Conservation (phyloP, 2,329 filamentous ascomycete species). For the Microdochium paspali region DNA sequence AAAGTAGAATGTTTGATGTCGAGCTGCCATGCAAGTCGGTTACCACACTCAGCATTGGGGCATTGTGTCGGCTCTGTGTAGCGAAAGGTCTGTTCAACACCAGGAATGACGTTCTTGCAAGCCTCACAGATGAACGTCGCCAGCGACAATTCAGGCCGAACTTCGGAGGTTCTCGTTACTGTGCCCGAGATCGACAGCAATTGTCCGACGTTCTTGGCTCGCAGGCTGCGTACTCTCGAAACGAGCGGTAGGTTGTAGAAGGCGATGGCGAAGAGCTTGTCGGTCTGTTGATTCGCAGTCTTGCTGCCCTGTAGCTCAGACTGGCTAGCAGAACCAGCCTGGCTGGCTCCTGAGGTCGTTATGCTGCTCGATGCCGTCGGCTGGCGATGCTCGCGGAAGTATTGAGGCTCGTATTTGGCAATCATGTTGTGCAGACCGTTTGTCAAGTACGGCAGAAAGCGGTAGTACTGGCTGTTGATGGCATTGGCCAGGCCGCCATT, state of each 20-base stretch:
- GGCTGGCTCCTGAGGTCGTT: slow-evolving; percentile 58
- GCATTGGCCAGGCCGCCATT: slow-evolving; percentile 77
- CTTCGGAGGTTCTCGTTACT: slow-evolving; percentile 92
- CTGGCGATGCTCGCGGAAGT: slow-evolving; percentile 88
- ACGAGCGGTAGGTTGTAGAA: slow-evolving; percentile 91
- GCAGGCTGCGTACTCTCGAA: slow-evolving; percentile 74
- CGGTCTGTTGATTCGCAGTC: slow-evolving; percentile 87
- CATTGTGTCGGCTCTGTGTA: slow-evolving; percentile 97
- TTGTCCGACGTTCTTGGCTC: slow-evolving; percentile 84
- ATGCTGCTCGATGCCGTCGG: slow-evolving; percentile 65
- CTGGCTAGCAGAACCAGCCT: slow-evolving; percentile 51
- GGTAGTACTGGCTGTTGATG: slow-evolving; percentile 85
- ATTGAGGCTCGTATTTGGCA: slow-evolving; percentile 85
- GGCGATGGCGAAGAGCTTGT: slow-evolving; percentile 87
- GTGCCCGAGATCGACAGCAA: slow-evolving; percentile 94
- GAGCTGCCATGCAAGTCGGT: slow-evolving; percentile 88
- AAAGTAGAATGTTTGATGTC: slow-evolving; percentile 96
- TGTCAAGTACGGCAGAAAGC: slow-evolving; percentile 86
- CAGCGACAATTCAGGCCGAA: slow-evolving; percentile 83
- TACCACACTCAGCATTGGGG: slow-evolving; percentile 78
- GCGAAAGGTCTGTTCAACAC: slow-evolving; percentile 94
- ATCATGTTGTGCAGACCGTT: slow-evolving; percentile 87
- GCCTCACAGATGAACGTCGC: slow-evolving; percentile 88
- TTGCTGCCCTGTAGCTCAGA: slow-evolving; percentile 59
- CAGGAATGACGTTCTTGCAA: slow-evolving; percentile 75